Conservation (phyloP, 1,284 basidiomycete species). For the Trichosporon sp. region DNA sequence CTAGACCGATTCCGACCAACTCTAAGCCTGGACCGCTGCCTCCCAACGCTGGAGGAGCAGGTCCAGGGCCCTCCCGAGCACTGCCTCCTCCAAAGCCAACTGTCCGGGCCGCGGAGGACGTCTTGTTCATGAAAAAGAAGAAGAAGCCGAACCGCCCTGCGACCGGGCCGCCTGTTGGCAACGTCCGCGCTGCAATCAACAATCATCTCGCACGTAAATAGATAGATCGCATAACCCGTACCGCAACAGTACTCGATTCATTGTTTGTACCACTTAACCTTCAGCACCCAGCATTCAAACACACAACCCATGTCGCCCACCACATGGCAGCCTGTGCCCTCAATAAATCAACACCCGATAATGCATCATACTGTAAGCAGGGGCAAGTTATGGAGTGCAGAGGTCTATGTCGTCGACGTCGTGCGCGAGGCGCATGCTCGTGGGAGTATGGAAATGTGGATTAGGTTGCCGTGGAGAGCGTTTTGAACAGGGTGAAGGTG, state of each 20-base stretch:
- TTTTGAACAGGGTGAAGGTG: background rate
- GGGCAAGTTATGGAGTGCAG: background rate
- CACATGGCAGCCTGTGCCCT: background rate
- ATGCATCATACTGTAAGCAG: conserved; percentile 8
- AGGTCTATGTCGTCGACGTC: background rate
- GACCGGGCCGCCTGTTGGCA: conserved; percentile 16
- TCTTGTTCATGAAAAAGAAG: conserved; percentile 55
- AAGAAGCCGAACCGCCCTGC: conserved; percentile 36
- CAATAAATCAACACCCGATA: background rate
- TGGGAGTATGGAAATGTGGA: background rate
- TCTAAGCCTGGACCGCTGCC: background rate
- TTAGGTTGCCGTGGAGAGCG: background rate
- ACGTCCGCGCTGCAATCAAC: conserved; percentile 36
- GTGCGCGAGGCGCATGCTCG: background rate
- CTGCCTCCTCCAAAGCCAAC: conserved; percentile 28
- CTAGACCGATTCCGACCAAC: background rate
- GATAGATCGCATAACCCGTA: conserved; percentile 64
- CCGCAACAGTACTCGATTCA: background rate
- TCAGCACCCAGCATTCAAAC: background rate
- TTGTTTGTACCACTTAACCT: background rate
- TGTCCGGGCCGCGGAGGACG: conserved; percentile 39
- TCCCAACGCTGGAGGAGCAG: background rate
- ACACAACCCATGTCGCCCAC: background rate
- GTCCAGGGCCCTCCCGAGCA: background rate
- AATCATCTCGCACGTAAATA: conserved; percentile 31